A percentile compares a stretch with the other conserved stretches of the same genome.
Evolutionary conservation across 768 basidiomycete genomes (phyloP).

Genomic region (Xerocomellus intermedius): DNA sequence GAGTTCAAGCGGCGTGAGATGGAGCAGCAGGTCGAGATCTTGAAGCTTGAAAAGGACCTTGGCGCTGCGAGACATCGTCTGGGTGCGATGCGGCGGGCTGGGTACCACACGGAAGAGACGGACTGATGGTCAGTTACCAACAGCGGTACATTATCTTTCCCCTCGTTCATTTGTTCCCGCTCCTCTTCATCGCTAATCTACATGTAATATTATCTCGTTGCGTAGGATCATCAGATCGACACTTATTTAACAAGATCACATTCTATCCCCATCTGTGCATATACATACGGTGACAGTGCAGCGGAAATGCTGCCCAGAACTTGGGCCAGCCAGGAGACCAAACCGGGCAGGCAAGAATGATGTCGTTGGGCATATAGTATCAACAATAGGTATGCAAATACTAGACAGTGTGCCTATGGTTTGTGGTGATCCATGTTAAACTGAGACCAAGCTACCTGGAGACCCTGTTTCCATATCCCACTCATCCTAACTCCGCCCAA

Average conservation of each 20-base stretch:
- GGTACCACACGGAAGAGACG: slow-evolving; percentile 86
- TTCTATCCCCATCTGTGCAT: not conserved
- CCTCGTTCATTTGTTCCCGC: slow-evolving; percentile 2
- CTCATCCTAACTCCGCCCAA: slow-evolving; percentile 65
- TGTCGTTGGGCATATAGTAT: not conserved
- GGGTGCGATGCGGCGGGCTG: slow-evolving; percentile 84
- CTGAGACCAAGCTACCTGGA: not conserved
- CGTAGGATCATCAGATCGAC: not conserved
- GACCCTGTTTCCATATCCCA: not conserved
- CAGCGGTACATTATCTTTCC: not conserved
- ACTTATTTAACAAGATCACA: not conserved
- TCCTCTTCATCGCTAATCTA: slow-evolving; percentile 21
- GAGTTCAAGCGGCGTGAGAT: slow-evolving; percentile 98
- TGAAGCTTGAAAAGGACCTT: slow-evolving; percentile 94
- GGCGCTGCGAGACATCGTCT: slow-evolving; percentile 80
- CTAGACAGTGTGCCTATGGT: not conserved
- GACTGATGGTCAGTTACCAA: slow-evolving; percentile 39
- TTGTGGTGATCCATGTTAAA: not conserved
- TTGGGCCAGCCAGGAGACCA: not conserved
- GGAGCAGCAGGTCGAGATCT: slow-evolving; percentile 99
- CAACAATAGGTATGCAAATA: not conserved
- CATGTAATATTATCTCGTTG: slow-evolving; percentile 23
- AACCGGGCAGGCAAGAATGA: not conserved
- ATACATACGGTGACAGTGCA: not conserved
- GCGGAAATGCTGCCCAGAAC: not conserved